Evolutionary conservation across 495 filamentous ascomycete species (phyloP), one percentile per base, ranked within the genome.

Genomic region (Zalerion maritima): DNA sequence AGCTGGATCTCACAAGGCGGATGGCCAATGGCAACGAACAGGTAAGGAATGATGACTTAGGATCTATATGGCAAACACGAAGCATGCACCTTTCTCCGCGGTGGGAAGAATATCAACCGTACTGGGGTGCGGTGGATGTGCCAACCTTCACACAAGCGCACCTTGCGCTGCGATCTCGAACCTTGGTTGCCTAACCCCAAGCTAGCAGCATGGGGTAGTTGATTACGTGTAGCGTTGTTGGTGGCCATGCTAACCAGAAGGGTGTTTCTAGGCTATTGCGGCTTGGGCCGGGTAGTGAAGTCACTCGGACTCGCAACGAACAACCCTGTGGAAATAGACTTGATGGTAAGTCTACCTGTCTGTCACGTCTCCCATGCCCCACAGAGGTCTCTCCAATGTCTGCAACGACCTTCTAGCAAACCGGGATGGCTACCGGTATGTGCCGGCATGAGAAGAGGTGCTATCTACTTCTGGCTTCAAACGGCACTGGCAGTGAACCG

Each of bases 281-380:
- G 79, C 3, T 63, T 92, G 6, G 70, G 69, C 2, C 67, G 60
- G 4, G 66, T 72, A 18, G 58, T 89, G 7, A 50, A 43, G 2
- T 39, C 53, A 1, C 55, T 92, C 2, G 67, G 67, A 2, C 55
- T 83, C 3, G 42, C 39, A 15, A 60, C 63, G 3, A 25, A 49
- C 0, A 44, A 50, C 0, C 47, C 58, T 0, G 33, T 80, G 4
- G 59, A 75, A 18, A 37, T 83, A 21, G 74, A 80, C 40, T 71
- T 69, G 26, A 57, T 79, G 26, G 64, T 69, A 49, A 21, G 62
- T 38, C 2, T 4, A 14, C 18, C 14, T 14, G 1, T 12, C 3
- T 10, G 13, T 3, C 10, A 25, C 19, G 8, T 19, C 38, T 6
- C 18, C 40, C 9, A 14, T 22, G 22, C 32, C 21, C 18, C 29